Evolutionary conservation across 2,329 filamentous ascomycete species (phyloP), one percentile per base, ranked within the genome.

Genomic region (Ceratocystis lukuohia): DNA sequence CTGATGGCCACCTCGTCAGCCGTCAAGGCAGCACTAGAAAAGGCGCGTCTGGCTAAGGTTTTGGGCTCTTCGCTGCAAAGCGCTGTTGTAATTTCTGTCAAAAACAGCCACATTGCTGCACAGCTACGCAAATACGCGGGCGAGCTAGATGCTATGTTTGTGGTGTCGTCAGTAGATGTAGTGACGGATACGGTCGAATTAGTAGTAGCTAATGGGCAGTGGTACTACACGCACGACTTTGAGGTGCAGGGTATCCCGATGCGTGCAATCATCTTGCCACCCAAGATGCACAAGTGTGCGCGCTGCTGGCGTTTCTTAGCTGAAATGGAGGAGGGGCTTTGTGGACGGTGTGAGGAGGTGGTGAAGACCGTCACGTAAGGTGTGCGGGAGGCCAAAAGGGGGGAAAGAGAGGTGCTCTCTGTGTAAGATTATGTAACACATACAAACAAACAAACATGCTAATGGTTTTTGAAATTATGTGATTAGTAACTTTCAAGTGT

Each of bases 231-330:
- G 5, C 76, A 76, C 63, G 73, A 74, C 8, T 78, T 82, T 64
- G 78, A 79, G 69, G 74, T 78, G 1, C 71, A 73, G 48, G 77
- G 73, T 30, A 65, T 68, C 5, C 70, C 70, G 67, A 77, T 76
- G 44, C 75, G 70, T 37, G 79, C 78, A 25, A 75, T 76, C 69
- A 78, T 81, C 25, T 70, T 80, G 63, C 80, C 82, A 67, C 82
- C 82, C 1, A 74, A 71, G 70, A 72, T 79, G 12, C 76, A 80
- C 61, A 99, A 97, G 75, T 99, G 94, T 74, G 80, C 84, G 0
- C 81, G 94, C 63, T 99, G 94, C 76, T 99, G 94, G 94, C 84
- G 88, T 69, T 96, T 90, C 74, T 80, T 88, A 28, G 86, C 88
- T n/a, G 78, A 82, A n/a, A 76, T 76, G 61, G 80, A 87, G 70